A percentile compares a stretch with the other conserved stretches of the same genome.
Conservation (phyloP, 305 asterid genomes). For the Petunia hybrid region DNA sequence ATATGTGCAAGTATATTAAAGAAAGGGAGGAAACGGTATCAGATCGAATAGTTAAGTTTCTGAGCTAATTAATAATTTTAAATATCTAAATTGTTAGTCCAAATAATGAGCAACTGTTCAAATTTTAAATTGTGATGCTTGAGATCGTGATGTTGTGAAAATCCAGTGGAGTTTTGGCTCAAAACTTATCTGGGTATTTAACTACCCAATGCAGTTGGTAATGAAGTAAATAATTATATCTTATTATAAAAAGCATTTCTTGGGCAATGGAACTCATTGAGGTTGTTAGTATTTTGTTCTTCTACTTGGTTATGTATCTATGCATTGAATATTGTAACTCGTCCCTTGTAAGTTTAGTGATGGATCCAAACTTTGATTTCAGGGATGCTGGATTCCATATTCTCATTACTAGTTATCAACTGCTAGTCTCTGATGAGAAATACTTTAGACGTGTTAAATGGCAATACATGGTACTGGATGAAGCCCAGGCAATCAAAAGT, state of each 20-base stretch:
- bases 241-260: conserved; percentile 7
- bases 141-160: conserved; percentile 3
- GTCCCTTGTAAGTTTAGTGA: conserved; percentile 12
- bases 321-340: neutral
- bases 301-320: conserved; percentile 23
- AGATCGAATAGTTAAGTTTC: neutral
- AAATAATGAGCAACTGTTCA: conserved; percentile 26
- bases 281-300: conserved; percentile 28
- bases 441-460: conserved; percentile 95
- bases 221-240: conserved; percentile 7
- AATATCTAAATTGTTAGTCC: neutral
- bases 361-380: conserved; percentile 37
- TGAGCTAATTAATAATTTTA: neutral
- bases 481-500: conserved; percentile 98
- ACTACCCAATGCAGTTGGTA: conserved; percentile 17
- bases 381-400: conserved; percentile 99
- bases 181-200: conserved; percentile 14
- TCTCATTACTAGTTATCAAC: conserved; percentile 96
- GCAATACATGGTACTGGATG: conserved; percentile 99
- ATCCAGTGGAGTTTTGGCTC: neutral
- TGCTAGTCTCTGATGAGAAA: conserved; percentile 91
- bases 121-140: neutral
- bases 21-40: conserved; percentile 3
- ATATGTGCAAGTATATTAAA: neutral
- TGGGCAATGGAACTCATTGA: conserved; percentile 5